Base-by-base conservation (phyloP, 164 flowering plant species). In the Annona squamosa region DNA sequence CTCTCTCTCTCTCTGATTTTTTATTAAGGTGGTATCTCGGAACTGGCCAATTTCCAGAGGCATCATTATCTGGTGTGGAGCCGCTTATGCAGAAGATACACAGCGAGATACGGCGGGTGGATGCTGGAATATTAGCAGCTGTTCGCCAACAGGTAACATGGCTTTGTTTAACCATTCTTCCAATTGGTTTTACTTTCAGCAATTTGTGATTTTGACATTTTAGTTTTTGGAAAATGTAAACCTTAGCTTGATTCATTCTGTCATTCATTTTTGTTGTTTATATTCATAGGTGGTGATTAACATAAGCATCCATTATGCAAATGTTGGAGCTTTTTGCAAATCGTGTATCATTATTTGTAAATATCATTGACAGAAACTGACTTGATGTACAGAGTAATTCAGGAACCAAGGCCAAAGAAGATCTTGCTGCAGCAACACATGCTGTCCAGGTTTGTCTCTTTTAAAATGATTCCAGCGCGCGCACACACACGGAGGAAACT, bases 21-120 rank as follows among this genome's bases (percentile, higher is more conserved):
- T 42, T 2, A 9, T 10, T 68, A 68, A 45, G 56, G 18, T 68
- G 70, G 45, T 17, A 46, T 68, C 19, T 19, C n/a, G 70, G 70
- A 18, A 68, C 56, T 46, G 12, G 2, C 16, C 46, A 46, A 19
- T 69, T 5, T 80, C 41, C 89, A 95, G 99, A 96, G 83, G 94
- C 97, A 72, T 93, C 97, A 45, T 81, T 96, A 70, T 86, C 98
- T 74, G 99, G 98, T n/a, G 97, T 93, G 17, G 99, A 96, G 80
- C 99, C 99, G 46, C 94, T 96, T 64, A 93, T 96, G 94, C 98
- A 91, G 78, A 93, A 96, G 84, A 88, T 96, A 70, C 99, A 89
- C 10, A 75, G 85, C 77, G 99, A 96, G 83, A 93, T 96, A 72
- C 88, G 90, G 44, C 87, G 87, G 37, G 94, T 93, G 61, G 99